Percentiles rank a stretch among this genome's conserved stretches.
These are phyloP conservation scores for Xylaria sp. DNA, from an alignment of 2,329 filamentous ascomycete genomes.

Conservation along the genomic window DNA sequence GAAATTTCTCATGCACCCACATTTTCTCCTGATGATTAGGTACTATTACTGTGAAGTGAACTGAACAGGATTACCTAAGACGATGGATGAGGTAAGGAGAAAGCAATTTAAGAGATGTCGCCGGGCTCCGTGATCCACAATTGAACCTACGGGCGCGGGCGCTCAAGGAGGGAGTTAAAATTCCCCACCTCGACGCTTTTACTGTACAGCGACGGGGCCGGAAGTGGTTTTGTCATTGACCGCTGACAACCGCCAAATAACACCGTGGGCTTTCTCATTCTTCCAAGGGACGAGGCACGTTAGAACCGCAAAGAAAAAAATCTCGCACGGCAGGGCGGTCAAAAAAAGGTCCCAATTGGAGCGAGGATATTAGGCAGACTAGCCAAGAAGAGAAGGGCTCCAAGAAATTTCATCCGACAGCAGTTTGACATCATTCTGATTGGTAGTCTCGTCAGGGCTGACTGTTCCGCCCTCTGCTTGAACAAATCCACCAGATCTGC, in stretches of 20 bases:
- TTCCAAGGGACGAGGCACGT: not conserved
- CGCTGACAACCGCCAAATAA: not conserved
- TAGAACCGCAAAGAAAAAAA: not conserved
- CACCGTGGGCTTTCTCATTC: not conserved
- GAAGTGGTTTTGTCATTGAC: conserved; percentile 36
- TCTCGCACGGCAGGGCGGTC: not conserved
- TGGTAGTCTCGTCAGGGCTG: not conserved
- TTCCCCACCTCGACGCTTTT: conserved; percentile 36
- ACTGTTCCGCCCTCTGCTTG: not conserved
- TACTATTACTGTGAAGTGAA: not conserved
- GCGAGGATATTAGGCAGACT: not conserved
- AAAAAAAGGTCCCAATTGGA: not conserved
- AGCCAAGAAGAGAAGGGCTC: not conserved
- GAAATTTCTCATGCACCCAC: not conserved
- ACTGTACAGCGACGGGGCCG: not conserved
- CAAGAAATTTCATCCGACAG: not conserved
- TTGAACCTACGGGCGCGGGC: not conserved
- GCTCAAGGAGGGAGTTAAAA: conserved; percentile 1
- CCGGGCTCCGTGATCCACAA: conserved; percentile 8
- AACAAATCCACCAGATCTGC: not conserved
- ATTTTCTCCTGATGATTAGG: not conserved
- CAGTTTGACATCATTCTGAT: not conserved
- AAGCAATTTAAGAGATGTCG: not conserved
- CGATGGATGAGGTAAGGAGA: not conserved
- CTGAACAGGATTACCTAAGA: not conserved